phyloP scores from a whole-genome alignment of 1,139 yeast species.

The Sugiyamaella sp. region DNA sequence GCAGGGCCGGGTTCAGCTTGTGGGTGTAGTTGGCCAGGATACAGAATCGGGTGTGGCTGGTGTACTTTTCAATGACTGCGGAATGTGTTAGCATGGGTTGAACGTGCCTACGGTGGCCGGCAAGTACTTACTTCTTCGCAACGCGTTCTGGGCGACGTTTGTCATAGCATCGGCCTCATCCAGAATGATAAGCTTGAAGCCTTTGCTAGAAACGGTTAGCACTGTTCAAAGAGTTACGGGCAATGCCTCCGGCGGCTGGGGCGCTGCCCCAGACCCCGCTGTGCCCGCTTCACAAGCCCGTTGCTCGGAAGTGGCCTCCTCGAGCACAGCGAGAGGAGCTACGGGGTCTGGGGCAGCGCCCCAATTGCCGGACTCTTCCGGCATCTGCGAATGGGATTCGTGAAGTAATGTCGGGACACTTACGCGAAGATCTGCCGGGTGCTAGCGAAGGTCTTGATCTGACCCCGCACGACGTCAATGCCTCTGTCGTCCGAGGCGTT shows the following conservation, averaged over 20 bases:
- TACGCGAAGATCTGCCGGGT: constrained; percentile 82
- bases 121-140: constrained; percentile 61
- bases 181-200: constrained; percentile 81
- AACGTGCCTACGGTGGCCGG: neutral
- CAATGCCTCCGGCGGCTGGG: too few relatives aligned
- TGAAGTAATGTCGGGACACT: constrained; percentile 1
- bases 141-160: constrained; percentile 91
- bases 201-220: constrained; percentile 17
- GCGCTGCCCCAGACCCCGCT: too few relatives aligned
- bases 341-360: neutral
- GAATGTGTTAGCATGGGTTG: neutral
- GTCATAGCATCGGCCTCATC: constrained; percentile 99
- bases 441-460: constrained; percentile 87
- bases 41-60: constrained; percentile 94
- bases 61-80: constrained; percentile 80
- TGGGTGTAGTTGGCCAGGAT: constrained; percentile 96
- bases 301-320: too few relatives aligned
- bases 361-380: neutral
- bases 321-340: too few relatives aligned
- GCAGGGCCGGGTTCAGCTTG: constrained; percentile 89
- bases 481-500: constrained; percentile 98
- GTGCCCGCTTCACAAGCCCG: too few relatives aligned
- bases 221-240: too few relatives aligned
- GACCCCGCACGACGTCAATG: constrained; percentile 86
- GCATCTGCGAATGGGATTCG: neutral